Base-by-base conservation (phyloP, 2,329 filamentous ascomycete species). In the Apiospora koreana region DNA sequence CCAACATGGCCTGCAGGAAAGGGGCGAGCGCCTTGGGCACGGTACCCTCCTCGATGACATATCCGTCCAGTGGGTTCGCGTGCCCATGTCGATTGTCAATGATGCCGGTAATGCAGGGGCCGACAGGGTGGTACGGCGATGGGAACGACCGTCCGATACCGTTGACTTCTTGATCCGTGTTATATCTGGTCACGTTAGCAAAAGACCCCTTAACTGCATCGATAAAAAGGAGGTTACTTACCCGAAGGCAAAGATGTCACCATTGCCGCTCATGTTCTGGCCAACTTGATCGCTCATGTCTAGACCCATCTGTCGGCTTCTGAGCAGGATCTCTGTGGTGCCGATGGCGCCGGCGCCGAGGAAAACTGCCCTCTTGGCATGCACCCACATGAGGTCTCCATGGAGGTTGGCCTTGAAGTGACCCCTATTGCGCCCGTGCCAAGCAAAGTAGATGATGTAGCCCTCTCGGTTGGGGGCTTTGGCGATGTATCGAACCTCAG, bases 301-400 rank as follows among this genome's bases (percentile, higher is more conserved):
- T 14, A 93, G 77, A 0, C 90, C 90, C 76, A 88, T 83, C 68
- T 86, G 82, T 76, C 85, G 89, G 74, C 88, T 91, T 64, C 89
- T 81, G 7, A 92, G 83, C 42, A 92, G 79, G 65, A 91, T 92
- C 77, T 92, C 90, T 0, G 90, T 92, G 0, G 89, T 91, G 1
- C 89, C 90, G 18, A 92, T 82, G 38, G 88, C 81, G 1, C 90
- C 91, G 1, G 91, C 91, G 5, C 90, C 91, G 14, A 93, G 83
- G 75, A 93, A 92, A 8, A 91, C 89, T 31, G 89, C 86, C 73
- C 90, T 86, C 76, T 85, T 88, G 1, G 90, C 90, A 71, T 90
- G 85, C 68, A 92, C 89, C 89, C 89, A 92, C 86, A 91, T 89
- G 1, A 92, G 81, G 70, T 91, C 87, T 31, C 84, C 85, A 65